Evolutionary conservation across 495 filamentous ascomycete genomes (phyloP), one percentile per base, ranked within the genome.

Genomic region (Podospora australis): DNA sequence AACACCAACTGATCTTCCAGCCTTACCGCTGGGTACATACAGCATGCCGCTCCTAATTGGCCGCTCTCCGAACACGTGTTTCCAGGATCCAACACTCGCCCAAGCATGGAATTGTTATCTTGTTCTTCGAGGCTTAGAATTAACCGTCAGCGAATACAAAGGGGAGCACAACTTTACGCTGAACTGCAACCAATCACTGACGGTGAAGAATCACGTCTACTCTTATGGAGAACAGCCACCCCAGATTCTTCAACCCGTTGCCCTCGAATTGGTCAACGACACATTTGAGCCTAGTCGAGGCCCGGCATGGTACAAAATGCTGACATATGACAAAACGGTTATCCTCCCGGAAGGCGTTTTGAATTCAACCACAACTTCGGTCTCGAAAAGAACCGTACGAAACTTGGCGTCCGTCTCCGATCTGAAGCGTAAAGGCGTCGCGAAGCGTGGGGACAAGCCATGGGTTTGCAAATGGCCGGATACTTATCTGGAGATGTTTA

Each of bases 381-480:
- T 44, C 3, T 40, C 55, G 39, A 51, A 39, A 42, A 13, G 44
- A 21, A 46, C 9, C 44, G 35, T 46, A 4, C 52, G 49, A 9
- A 32, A 29, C 11, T 17, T 28, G 32, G 51, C 51, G 6, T 32
- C 52, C 16, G 56, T 62, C 32, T 45, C 47, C 3, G 63, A 66
- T 38, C 68, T 69, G 44, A 71, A 66, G 26, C 67, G 74, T 30
- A 81, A 76, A 49, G 57, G 74, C 14, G 55, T 72, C 30, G 78
- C 79, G 2, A 55, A 75, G 43, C 65, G 70, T 2, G 81, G 81
- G 0, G 83, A 90, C 28, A 79, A 75, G 43, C 83, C 87, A 2
- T 96, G 90, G 90, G 81, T 87, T 54, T 96, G 90, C 63, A 84
- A 76, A 58, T 96, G 88, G 88, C 90, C 91, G 50, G 72, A 79